Evolutionary conservation across 2,329 filamentous ascomycete species (phyloP).

Genomic region (Chaetomiaceae sp.): DNA sequence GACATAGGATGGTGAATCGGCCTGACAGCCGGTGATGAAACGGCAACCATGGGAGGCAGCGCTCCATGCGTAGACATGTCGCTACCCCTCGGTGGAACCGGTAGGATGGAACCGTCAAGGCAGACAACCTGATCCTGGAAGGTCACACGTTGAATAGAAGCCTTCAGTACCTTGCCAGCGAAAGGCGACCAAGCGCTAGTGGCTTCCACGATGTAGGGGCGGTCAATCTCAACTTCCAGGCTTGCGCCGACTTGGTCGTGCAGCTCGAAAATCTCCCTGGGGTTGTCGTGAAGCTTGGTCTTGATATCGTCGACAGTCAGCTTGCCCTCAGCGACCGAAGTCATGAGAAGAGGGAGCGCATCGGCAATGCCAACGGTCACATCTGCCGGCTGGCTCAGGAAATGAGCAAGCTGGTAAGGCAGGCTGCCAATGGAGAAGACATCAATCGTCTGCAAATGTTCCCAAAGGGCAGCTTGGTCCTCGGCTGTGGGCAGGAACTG

Average conservation of each 20-base stretch:
- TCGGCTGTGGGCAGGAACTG: slow-evolving; percentile 60
- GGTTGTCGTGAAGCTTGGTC: slow-evolving; percentile 68
- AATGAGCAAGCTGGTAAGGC: slow-evolving; percentile 67
- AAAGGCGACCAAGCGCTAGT: slow-evolving; percentile 65
- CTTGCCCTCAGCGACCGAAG: slow-evolving; percentile 68
- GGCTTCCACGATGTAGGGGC: slow-evolving; percentile 57
- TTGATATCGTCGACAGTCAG: slow-evolving; percentile 71
- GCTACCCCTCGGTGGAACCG: slow-evolving; percentile 56
- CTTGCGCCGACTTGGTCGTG: slow-evolving; percentile 72
- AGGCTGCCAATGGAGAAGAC: slow-evolving; percentile 76
- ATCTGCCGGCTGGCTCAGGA: slow-evolving; percentile 49
- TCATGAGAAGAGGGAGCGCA: slow-evolving; percentile 68
- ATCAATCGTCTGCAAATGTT: slow-evolving; percentile 67
- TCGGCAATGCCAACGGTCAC: slow-evolving; percentile 66
- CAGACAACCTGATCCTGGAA: slow-evolving; percentile 73
- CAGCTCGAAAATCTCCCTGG: slow-evolving; percentile 75
- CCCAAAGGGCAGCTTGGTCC: slow-evolving; percentile 72
- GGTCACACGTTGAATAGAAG: slow-evolving; percentile 68
- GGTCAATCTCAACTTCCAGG: slow-evolving; percentile 72
- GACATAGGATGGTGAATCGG: slow-evolving; percentile 37
- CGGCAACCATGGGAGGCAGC: slow-evolving; percentile 41
- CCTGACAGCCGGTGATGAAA: slow-evolving; percentile 54
- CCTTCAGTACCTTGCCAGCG: slow-evolving; percentile 62
- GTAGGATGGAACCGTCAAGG: slow-evolving; percentile 62
- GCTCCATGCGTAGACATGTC: slow-evolving; percentile 70